phyloP scores from a whole-genome alignment of 352 stramenopile species.

The Porosira glacialis region DNA sequence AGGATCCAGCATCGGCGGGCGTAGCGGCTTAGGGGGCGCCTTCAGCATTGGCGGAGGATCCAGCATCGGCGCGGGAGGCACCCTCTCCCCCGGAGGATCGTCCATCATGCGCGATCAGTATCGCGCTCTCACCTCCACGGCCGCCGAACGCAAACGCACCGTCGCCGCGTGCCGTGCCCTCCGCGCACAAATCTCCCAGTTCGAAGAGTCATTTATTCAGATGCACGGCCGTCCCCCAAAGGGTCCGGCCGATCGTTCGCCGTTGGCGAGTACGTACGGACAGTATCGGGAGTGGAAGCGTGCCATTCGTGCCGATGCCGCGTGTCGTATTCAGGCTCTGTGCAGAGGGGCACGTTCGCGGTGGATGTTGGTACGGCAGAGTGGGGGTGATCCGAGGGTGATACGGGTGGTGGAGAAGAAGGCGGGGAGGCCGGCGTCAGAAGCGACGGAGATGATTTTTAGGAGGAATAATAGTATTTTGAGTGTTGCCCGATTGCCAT shows the following conservation, averaged over 20 bases:
- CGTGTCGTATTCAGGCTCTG: constrained; percentile 79
- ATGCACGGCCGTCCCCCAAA: constrained; percentile 71
- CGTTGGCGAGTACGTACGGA: constrained; percentile 81
- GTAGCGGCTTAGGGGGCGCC: too few relatives aligned
- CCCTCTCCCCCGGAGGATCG: too few relatives aligned
- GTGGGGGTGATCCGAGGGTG: too few relatives aligned
- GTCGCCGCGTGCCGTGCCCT: constrained; percentile 77
- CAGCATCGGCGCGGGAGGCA: too few relatives aligned
- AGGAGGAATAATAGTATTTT: too few relatives aligned
- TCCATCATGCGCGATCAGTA: constrained; percentile 38
- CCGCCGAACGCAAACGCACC: constrained; percentile 72
- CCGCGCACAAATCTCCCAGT: constrained; percentile 72
- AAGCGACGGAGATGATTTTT: too few relatives aligned
- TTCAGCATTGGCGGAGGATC: too few relatives aligned
- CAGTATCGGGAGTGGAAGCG: constrained; percentile 84
- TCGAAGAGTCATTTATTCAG: constrained; percentile 76
- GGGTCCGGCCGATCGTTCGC: constrained; percentile 72
- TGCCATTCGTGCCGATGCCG: constrained; percentile 81
- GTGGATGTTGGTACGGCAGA: constrained; percentile 47
- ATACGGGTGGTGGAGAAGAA: too few relatives aligned
- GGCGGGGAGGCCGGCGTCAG: too few relatives aligned
- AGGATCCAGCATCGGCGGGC: too few relatives aligned
- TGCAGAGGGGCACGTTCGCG: constrained; percentile 51
- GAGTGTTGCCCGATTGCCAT: too few relatives aligned
- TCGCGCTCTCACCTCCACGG: constrained; percentile 69